Percentiles rank a stretch among this genome's conserved stretches.
These are phyloP conservation scores for Cladorrhinum samala DNA, from an alignment of 495 filamentous ascomycete genomes.

Conservation along the genomic window DNA sequence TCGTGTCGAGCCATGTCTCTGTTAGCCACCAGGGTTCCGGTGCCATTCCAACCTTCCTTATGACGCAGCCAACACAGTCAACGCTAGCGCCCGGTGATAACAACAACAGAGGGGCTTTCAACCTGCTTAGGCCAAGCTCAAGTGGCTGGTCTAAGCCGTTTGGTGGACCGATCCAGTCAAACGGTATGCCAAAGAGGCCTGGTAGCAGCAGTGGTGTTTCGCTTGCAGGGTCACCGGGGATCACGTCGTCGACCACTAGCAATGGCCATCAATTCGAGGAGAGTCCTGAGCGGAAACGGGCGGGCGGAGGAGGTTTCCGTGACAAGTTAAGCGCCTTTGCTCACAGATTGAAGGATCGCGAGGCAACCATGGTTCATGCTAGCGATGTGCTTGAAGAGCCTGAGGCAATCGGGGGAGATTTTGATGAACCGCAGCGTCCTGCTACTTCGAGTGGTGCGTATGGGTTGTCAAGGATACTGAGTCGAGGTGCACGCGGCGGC, in stretches of 20 bases:
- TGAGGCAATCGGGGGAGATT: neutral
- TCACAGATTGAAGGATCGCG: conserved; percentile 31
- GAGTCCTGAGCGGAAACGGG: conserved; percentile 17
- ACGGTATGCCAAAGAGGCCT: conserved; percentile 3
- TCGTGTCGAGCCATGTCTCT: conserved; percentile 9
- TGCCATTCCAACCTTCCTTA: conserved; percentile 32
- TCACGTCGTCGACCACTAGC: neutral
- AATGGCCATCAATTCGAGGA: neutral
- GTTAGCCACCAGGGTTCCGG: conserved; percentile 16
- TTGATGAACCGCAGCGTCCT: conserved; percentile 3
- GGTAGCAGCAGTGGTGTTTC: conserved; percentile 17
- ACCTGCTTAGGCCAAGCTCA: conserved; percentile 23
- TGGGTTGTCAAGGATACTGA: conserved; percentile 16
- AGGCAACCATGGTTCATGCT: conserved; percentile 11
- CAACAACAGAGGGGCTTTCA: conserved; percentile 10
- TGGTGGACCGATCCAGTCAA: conserved; percentile 8
- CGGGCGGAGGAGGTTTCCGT: conserved; percentile 28
- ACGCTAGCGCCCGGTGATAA: conserved; percentile 1
- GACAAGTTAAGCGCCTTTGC: conserved; percentile 36
- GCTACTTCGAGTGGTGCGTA: conserved; percentile 6
- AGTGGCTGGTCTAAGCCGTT: conserved; percentile 26
- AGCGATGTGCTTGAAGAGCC: neutral
- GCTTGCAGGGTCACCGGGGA: neutral
- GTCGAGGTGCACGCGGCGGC: conserved; percentile 7
- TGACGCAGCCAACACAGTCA: conserved; percentile 35